Base-by-base conservation (phyloP, 2,329 filamentous ascomycete genomes). In the Bipolaris oryzae region DNA sequence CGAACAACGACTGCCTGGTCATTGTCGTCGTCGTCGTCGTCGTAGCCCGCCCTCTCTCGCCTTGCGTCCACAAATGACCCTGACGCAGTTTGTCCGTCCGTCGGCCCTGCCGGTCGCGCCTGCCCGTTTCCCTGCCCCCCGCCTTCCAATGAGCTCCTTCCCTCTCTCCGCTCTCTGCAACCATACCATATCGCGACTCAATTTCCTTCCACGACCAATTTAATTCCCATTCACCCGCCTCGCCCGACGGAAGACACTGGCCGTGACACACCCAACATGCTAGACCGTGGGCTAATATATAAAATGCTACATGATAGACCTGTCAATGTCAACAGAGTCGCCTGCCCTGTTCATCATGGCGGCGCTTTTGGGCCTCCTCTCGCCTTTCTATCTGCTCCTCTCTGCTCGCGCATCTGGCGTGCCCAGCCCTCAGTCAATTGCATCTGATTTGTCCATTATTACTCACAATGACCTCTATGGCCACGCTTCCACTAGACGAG, bases 371-470 rank as follows among this genome's bases (percentile, higher is more conserved):
- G 16, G 45, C 20, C 42, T 10, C 21, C 28, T 50, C 33, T 44
- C 38, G 57, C 25, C 52, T 44, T 55, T 47, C 52, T 41, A 28
- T 58, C 50, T 51, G 16, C 56, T 52, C 46, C 53, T 38, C 52
- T 50, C 54, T 38, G 49, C 44, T 11, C 7, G 15, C 50, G 56
- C 57, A 31, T 47, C 58, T 34, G 57, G 59, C 18, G 49, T 58
- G 34, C 57, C 67, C 21, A 68, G 61, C 45, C 66, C 70, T 20
- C 57, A 64, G 44, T 63, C 66, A 23, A 53, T 69, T 51, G 64
- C 63, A 23, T 71, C 68, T 42, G 71, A 74, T 47, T 33, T 77
- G 41, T 64, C 65, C 3, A 67, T 72, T 25, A 51, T 71, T n/a
- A 66, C 67, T 10, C 67, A 73, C 44, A 69, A 70, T 53, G 64